Evolutionary conservation across 139 green algal species (phyloP).

Genomic region (Spirogloea muscicola): DNA sequence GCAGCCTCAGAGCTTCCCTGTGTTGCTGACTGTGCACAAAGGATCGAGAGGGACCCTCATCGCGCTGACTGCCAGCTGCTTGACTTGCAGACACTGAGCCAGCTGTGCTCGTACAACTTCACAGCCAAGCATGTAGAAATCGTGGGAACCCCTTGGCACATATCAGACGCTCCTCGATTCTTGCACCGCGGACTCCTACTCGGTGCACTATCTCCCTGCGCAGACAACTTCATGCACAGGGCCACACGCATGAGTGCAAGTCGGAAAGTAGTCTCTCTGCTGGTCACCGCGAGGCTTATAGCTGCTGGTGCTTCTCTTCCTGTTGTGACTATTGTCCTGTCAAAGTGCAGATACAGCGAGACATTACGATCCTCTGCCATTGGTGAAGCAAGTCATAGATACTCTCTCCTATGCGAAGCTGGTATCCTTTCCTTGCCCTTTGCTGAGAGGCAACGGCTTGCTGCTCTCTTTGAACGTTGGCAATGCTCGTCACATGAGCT

Average conservation of each 20-base stretch:
- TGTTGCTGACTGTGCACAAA: too few species aligned
- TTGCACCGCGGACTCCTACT: conserved; percentile 35
- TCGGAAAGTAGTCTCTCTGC: not conserved
- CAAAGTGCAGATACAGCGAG: too few species aligned
- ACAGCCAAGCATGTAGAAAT: conserved; percentile 1
- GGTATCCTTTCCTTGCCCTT: not conserved
- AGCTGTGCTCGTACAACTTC: conserved; percentile 22
- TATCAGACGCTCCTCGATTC: conserved; percentile 36
- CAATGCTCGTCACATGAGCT: too few species aligned
- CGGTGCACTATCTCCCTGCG: not conserved
- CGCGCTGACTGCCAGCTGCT: too few species aligned
- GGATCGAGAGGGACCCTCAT: too few species aligned
- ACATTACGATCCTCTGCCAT: too few species aligned
- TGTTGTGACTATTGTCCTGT: not conserved
- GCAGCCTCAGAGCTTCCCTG: too few species aligned
- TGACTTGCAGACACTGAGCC: conserved; percentile 43
- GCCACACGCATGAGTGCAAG: not conserved
- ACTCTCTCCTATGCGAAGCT: conserved; percentile 45
- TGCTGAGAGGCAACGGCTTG: not conserved
- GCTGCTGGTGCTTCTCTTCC: not conserved
- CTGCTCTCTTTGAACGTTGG: not conserved
- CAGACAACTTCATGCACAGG: not conserved
- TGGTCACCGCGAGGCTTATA: not conserved
- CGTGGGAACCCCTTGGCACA: conserved; percentile 7
- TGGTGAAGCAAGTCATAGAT: conserved; percentile 35